These are phyloP conservation scores for Endotrypanum monterogeii DNA, from an alignment of 208 protist genomes.

Conservation along the genomic window DNA sequence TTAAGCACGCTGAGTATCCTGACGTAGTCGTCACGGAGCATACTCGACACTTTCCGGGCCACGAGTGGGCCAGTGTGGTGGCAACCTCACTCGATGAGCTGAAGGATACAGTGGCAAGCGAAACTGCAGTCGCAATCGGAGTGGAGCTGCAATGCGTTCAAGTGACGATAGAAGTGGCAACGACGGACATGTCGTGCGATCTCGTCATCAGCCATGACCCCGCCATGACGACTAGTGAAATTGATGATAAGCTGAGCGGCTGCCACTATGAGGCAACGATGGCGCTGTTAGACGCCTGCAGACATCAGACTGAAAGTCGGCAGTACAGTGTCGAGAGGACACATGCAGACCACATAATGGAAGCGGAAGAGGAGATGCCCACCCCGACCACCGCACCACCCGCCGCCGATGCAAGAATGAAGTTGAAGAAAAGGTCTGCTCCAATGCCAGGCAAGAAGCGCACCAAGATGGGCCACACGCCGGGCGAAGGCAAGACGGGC, in stretches of 20 bases:
- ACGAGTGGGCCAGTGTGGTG: slow-evolving; percentile 42
- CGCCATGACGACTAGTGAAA: slow-evolving; percentile 1
- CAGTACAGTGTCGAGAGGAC: slow-evolving; percentile 5
- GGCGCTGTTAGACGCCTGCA: slow-evolving; percentile 28
- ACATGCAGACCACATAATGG: background rate
- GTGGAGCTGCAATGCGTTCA: slow-evolving; percentile 43
- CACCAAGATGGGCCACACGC: background rate
- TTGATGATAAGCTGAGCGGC: slow-evolving; percentile 30
- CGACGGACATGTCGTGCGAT: slow-evolving; percentile 27
- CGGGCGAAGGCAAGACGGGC: background rate
- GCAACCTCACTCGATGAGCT: slow-evolving; percentile 32
- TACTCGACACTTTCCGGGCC: slow-evolving; percentile 25
- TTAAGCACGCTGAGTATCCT: background rate
- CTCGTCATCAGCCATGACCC: slow-evolving; percentile 43
- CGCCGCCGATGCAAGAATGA: background rate
- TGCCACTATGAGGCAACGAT: slow-evolving; percentile 35
- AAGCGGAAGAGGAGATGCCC: background rate
- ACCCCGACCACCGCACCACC: background rate
- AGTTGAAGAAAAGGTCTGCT: background rate
- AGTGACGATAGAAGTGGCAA: slow-evolving; percentile 35
- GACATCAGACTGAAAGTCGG: background rate
- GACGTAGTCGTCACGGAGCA: slow-evolving; percentile 41
- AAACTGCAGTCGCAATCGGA: slow-evolving; percentile 38
- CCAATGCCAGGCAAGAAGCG: background rate
- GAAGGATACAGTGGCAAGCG: slow-evolving; percentile 50